These are phyloP conservation scores for Saccharomyces paradoxus DNA, from an alignment of 805 yeast species.

Conservation along the genomic window DNA sequence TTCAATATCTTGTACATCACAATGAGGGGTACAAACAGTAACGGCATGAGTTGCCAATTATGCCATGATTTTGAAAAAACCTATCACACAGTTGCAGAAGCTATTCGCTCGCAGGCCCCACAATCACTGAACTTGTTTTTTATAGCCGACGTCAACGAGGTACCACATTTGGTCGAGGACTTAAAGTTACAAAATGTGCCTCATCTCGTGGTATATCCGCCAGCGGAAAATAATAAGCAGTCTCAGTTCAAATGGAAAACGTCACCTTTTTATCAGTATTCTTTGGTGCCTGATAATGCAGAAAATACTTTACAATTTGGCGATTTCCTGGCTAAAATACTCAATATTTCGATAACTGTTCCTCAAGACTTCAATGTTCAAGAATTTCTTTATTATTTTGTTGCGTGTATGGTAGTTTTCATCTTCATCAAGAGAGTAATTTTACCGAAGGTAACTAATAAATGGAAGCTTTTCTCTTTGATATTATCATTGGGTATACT, in stretches of 20 bases:
- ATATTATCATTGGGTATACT: constrained; percentile 37
- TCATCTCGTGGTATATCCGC: constrained; percentile 61
- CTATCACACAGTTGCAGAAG: constrained; percentile 34
- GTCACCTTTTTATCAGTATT: constrained; percentile 33
- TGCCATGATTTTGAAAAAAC: constrained; percentile 41
- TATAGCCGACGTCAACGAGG: constrained; percentile 43
- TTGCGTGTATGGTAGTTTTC: constrained; percentile 38
- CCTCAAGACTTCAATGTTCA: constrained; percentile 36
- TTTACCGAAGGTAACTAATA: constrained; percentile 25
- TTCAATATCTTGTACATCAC: constrained; percentile 47
- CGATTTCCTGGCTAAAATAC: constrained; percentile 40
- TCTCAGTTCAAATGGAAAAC: constrained; percentile 23
- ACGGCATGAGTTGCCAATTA: constrained; percentile 33
- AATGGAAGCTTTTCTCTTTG: constrained; percentile 22
- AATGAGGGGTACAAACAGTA: constrained; percentile 35
- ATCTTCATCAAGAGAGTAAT: constrained; percentile 43
- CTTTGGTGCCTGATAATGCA: constrained; percentile 23
- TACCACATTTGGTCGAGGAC: constrained; percentile 34
- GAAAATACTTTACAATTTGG: constrained; percentile 43
- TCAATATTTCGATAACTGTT: constrained; percentile 38
- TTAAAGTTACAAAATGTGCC: constrained; percentile 49
- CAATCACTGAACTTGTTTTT: constrained; percentile 37
- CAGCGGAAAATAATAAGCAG: constrained; percentile 17
- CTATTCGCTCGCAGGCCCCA: constrained; percentile 40
- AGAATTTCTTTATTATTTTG: constrained; percentile 41